phyloP scores from a whole-genome alignment of 169 alveolate species.

The Cryptosporidium tyzzeri region DNA sequence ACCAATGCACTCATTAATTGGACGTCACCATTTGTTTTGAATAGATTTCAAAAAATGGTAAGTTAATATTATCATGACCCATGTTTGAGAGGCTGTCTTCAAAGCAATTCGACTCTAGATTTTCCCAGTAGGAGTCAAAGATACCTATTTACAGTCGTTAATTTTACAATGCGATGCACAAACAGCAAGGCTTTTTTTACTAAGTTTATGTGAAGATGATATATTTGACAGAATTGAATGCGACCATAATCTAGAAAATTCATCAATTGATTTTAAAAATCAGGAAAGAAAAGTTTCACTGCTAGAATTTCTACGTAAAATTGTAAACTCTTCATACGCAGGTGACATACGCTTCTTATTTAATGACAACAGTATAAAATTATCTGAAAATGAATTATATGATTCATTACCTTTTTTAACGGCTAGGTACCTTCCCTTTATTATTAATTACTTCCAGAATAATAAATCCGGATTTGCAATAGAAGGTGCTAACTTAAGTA shows the following conservation, averaged over 20 bases:
- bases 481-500: background rate
- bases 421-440: slow-evolving; percentile 35
- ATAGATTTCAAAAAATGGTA: slow-evolving; percentile 60
- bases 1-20: slow-evolving; percentile 15
- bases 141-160: background rate
- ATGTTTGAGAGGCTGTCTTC: background rate
- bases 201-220: slow-evolving; percentile 7
- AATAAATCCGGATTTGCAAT: background rate
- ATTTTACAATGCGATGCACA: background rate
- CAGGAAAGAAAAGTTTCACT: slow-evolving; percentile 4
- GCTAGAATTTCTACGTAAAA: slow-evolving; percentile 9
- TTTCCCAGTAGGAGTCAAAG: background rate
- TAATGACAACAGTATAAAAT: background rate
- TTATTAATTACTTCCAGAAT: slow-evolving; percentile 7
- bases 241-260: background rate
- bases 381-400: slow-evolving; percentile 18
- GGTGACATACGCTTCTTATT: slow-evolving; percentile 53
- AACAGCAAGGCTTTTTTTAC: slow-evolving; percentile 31
- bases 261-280: too few species aligned
- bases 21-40: slow-evolving; percentile 33
- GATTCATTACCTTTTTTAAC: slow-evolving; percentile 59
- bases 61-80: background rate
- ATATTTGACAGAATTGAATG: background rate
- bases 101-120: background rate
- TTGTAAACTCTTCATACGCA: slow-evolving; percentile 17